Conservation (phyloP, 1,139 yeast genomes). For the Hansenula anomala region DNA sequence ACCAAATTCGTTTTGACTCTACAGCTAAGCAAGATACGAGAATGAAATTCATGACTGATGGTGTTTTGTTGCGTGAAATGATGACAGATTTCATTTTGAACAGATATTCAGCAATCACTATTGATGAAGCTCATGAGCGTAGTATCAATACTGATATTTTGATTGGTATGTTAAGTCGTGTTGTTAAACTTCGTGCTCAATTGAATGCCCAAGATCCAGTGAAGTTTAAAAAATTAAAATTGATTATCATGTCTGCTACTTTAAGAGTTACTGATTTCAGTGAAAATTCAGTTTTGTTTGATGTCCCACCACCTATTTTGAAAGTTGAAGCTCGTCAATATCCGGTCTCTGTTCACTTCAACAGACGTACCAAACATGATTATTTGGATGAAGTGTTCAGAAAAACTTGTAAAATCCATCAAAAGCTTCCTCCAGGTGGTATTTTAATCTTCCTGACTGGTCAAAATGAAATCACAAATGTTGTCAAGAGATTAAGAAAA, state of each 20-base stretch:
- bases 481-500: conserved; percentile 63
- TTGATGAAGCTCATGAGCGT: conserved; percentile 98
- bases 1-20: conserved; percentile 89
- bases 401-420: conserved; percentile 85
- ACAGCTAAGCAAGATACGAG: conserved; percentile 67
- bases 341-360: conserved; percentile 92
- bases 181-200: conserved; percentile 68
- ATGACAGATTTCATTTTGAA: conserved; percentile 76
- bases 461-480: conserved; percentile 78
- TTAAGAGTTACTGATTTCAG: conserved; percentile 89
- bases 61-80: conserved; percentile 90
- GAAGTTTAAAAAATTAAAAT: conserved; percentile 54
- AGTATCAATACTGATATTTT: conserved; percentile 92
- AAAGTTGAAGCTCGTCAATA: conserved; percentile 93
- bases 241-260: conserved; percentile 92
- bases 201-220: conserved; percentile 43
- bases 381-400: conserved; percentile 84
- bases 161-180: conserved; percentile 90
- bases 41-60: conserved; percentile 97
- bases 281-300: conserved; percentile 68
- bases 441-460: conserved; percentile 91
- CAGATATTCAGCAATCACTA: conserved; percentile 80
- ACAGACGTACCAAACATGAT: conserved; percentile 68
- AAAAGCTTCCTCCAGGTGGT: conserved; percentile 87
- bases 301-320: conserved; percentile 81